A percentile compares a stretch with the other conserved stretches of the same genome.
phyloP scores from a whole-genome alignment of 192 early-diverging fungal species.

The Thamnidium elegans region DNA sequence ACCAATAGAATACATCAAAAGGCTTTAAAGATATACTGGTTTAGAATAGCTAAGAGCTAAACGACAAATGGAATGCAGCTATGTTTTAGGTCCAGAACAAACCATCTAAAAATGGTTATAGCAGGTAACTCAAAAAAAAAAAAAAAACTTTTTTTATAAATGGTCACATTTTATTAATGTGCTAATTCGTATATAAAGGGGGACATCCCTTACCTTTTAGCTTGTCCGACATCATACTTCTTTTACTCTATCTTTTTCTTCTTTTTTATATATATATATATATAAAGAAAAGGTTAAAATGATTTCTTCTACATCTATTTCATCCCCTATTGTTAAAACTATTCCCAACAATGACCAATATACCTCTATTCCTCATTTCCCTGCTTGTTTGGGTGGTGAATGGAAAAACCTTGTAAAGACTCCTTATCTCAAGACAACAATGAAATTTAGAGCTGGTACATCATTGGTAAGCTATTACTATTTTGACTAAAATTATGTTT shows the following conservation, averaged over 20 bases:
- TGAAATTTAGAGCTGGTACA: slow-evolving; percentile 22
- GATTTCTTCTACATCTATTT: slow-evolving; percentile 12
- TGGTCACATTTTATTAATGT: not conserved
- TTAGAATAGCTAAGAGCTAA: too few relatives aligned
- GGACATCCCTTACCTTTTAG: too few relatives aligned
- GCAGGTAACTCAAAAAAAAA: not conserved
- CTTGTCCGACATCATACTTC: too few relatives aligned
- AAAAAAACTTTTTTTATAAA: not conserved
- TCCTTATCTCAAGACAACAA: slow-evolving; percentile 25
- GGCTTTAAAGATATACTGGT: too few relatives aligned
- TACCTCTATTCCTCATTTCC: slow-evolving; percentile 25
- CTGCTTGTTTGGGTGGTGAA: slow-evolving; percentile 28
- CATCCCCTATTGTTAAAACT: not conserved
- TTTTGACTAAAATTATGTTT: not conserved
- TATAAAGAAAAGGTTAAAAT: too few relatives aligned
- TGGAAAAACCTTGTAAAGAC: slow-evolving; percentile 23
- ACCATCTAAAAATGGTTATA: too few relatives aligned
- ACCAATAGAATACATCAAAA: too few relatives aligned
- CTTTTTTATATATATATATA: not conserved
- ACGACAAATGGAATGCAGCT: too few relatives aligned
- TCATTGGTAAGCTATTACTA: slow-evolving; percentile 20
- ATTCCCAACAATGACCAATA: slow-evolving; percentile 4
- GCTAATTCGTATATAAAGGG: too few relatives aligned
- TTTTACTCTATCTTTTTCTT: not conserved
- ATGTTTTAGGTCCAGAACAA: too few relatives aligned